Conservation (phyloP, 805 yeast species). For the Saccharomycopsis sp. region DNA sequence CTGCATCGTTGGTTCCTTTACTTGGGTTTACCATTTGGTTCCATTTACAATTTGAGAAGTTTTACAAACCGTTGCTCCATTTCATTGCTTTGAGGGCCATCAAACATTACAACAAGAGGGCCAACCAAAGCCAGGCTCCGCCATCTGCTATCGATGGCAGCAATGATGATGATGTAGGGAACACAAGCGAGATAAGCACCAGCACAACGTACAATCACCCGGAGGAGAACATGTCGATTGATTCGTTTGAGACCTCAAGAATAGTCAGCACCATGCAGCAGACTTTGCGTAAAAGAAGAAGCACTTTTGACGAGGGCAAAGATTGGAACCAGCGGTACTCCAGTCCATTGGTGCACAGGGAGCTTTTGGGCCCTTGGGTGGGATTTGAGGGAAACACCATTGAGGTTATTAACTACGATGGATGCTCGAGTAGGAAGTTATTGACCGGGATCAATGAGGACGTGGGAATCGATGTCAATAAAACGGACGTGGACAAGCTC, state of each 20-base stretch:
- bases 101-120: no score
- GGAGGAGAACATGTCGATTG: slow-evolving; percentile 2
- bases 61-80: slow-evolving; percentile 43
- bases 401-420: slow-evolving; percentile 27
- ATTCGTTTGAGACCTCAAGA: slow-evolving; percentile 9
- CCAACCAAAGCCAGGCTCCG: no score
- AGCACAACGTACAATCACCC: not conserved
- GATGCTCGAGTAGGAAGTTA: slow-evolving; percentile 8
- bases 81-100: slow-evolving; percentile 55
- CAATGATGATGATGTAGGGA: slow-evolving; percentile 2
- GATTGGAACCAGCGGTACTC: slow-evolving; percentile 35
- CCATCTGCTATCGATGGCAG: not conserved
- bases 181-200: slow-evolving; percentile 1
- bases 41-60: slow-evolving; percentile 42
- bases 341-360: slow-evolving; percentile 32
- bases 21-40: slow-evolving; percentile 38
- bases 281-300: slow-evolving; percentile 26
- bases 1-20: slow-evolving; percentile 42
- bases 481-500: slow-evolving; percentile 9
- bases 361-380: slow-evolving; percentile 39
- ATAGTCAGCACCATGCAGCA: slow-evolving; percentile 2
- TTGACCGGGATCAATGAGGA: slow-evolving; percentile 15
- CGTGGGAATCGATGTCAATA: slow-evolving; percentile 13
- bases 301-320: slow-evolving; percentile 39
- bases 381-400: slow-evolving; percentile 38